Evolutionary conservation across 345 rosid species (phyloP), one percentile per base, ranked within the genome.

Genomic region (Moringa oleifera): DNA sequence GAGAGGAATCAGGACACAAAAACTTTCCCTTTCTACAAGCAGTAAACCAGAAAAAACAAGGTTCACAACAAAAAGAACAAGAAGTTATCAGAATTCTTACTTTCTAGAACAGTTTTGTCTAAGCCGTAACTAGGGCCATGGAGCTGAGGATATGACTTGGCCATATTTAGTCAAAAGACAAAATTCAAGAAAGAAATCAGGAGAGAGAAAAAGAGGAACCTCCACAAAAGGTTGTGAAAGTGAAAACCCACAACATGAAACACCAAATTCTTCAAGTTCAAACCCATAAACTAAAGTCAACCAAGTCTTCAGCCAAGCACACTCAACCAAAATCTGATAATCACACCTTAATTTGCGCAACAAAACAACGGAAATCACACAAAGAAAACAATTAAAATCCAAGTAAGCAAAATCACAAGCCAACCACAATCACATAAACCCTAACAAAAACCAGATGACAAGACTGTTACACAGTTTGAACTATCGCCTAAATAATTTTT

Each of bases 401-500:
- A 63, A 22, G 4, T 51, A 18, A 51, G 47, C n/a, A 55, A 68
- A 24, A 20, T 24, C 59, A 55, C 51, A n/a, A 62, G 25, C 54
- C 4, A 51, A 13, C 58, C 58, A 49, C 23, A 49, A 23, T 4
- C 67, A 50, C 25, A 64, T 51, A 57, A 71, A 72, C 73, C 71
- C 73, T 64, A 57, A 62, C 59, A 24, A 56, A 53, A 69, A 46
- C 55, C 52, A 62, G 45, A 67, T 59, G 47, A 64, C 51, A 46
- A 53, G 72, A 67, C 68, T 54, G 75, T 75, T 75, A 66, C 36
- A 67, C 63, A 56, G 66, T 56, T 56, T 55, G 66, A 64, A 73
- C 55, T 57, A 68, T 12, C 60, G 25, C 22, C 58, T 51, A 54
- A 28, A 57, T 62, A 52, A 20, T 71, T 24, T n/a, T n/a, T n/a